A percentile compares a stretch with the other conserved stretches of the same genome.
phyloP scores from a whole-genome alignment of 768 basidiomycete species.

The Auriscalpium orientale region DNA sequence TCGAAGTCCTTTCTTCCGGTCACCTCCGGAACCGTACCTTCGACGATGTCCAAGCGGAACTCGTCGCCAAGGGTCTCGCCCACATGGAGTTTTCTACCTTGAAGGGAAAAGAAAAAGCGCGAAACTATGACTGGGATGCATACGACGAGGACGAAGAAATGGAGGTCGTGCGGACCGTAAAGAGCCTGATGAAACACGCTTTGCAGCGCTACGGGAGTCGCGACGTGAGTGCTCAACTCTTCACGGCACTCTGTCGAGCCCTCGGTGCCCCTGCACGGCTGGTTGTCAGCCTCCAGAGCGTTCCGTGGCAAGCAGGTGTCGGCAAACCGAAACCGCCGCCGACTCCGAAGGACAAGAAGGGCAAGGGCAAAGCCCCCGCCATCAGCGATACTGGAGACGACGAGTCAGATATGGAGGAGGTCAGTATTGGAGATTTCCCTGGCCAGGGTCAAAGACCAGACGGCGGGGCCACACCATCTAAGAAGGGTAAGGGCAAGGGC shows the following conservation, averaged over 20 bases:
- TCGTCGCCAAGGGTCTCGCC: constrained; percentile 7
- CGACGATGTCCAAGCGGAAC: constrained; percentile 50
- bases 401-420: constrained; percentile 31
- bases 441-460: constrained; percentile 37
- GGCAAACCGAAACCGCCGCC: constrained; percentile 45
- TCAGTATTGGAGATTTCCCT: constrained; percentile 24
- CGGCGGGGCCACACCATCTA: constrained; percentile 25
- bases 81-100: constrained; percentile 11
- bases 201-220: constrained; percentile 72
- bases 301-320: constrained; percentile 77
- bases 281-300: constrained; percentile 84
- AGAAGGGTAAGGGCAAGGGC: constrained; percentile 51
- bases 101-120: constrained; percentile 23
- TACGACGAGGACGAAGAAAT: constrained; percentile 33
- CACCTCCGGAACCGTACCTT: constrained; percentile 73
- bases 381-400: constrained; percentile 25
- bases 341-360: constrained; percentile 36
- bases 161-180: constrained; percentile 66
- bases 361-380: constrained; percentile 19
- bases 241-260: constrained; percentile 82
- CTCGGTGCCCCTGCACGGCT: constrained; percentile 82
- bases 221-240: constrained; percentile 85
- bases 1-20: constrained; percentile 51
- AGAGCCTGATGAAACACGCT: constrained; percentile 92
- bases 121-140: constrained; percentile 13